phyloP scores from a whole-genome alignment of 225 moss, liverwort and hornwort genomes.

The Thuidium tamariscinum region DNA sequence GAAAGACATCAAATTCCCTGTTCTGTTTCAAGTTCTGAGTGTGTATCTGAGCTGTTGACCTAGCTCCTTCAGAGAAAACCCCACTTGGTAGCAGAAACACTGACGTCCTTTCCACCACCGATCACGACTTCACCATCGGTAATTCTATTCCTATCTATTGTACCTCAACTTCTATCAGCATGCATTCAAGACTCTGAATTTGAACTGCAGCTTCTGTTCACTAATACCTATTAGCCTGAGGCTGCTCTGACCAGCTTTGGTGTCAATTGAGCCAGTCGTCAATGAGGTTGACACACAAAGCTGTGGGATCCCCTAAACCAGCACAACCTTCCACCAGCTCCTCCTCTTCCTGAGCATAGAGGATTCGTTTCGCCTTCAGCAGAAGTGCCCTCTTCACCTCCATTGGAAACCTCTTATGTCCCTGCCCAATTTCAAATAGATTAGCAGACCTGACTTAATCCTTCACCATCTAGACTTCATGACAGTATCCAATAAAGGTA shows the following conservation, averaged over 20 bases:
- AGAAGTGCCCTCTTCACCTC: constrained; percentile 23
- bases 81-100: neutral
- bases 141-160: neutral
- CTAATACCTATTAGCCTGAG: neutral
- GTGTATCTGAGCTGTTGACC: neutral
- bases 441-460: neutral
- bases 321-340: constrained; percentile 11
- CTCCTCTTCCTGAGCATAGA: neutral
- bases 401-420: constrained; percentile 1
- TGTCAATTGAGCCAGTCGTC: constrained; percentile 2
- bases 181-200: neutral
- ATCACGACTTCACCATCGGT: neutral
- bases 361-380: neutral
- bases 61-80: neutral
- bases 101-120: neutral
- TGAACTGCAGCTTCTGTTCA: neutral
- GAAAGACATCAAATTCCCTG: neutral
- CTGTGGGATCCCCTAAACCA: constrained; percentile 10
- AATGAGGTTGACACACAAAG: constrained; percentile 17
- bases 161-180: neutral
- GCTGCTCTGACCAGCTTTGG: neutral
- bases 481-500: neutral
- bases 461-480: neutral
- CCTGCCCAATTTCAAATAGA: neutral
- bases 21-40: neutral